Base-by-base conservation (phyloP, 1,139 yeast genomes). In the Yamadazyma diddensiae region DNA sequence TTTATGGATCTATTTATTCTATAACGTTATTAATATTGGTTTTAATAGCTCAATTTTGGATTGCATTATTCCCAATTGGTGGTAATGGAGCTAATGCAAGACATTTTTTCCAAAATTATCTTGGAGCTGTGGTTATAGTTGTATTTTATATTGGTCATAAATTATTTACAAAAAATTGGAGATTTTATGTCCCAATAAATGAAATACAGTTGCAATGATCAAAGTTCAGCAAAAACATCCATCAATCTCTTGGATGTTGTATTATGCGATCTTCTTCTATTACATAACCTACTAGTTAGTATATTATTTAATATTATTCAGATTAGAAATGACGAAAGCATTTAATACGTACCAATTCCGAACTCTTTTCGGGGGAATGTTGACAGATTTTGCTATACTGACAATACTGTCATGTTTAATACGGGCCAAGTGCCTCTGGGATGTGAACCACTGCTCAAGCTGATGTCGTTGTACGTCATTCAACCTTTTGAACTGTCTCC, bases 21-120 rank as follows among this genome's bases (percentile, higher is more conserved):
- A 59, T 63, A 50, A 34, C 32, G 2, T 50, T 64, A 25, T 49
- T 62, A 30, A n/a, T 51, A 2, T 31, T 59, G 23, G 69, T 64
- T 1, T 49, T 64, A 33, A 58, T 53, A 4, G 55, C 57, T 3
- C 68, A 62, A 41, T 60, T 64, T 37, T 62, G 68, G 68, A 57
- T 56, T 2, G 67, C 70, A 2, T 49, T 64, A 28, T 61, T 57
- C 41, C 70, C 70, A 5, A 41, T 60, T 12, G 56, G 56, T 3
- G 48, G 52, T 15, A 55, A 56, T 3, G 19, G 21, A 14, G 51
- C 67, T 1, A 43, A 50, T 37, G 70, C 63, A 1, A 48, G 49
- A 28, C 51, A 43, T 37, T 64, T 64, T 41, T 64, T 64, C 48
- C 59, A 63, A 40, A 62, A 61, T 37, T 64, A 63, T 41, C 52